phyloP scores from a whole-genome alignment of 768 basidiomycete genomes.

The Russula emetica region DNA sequence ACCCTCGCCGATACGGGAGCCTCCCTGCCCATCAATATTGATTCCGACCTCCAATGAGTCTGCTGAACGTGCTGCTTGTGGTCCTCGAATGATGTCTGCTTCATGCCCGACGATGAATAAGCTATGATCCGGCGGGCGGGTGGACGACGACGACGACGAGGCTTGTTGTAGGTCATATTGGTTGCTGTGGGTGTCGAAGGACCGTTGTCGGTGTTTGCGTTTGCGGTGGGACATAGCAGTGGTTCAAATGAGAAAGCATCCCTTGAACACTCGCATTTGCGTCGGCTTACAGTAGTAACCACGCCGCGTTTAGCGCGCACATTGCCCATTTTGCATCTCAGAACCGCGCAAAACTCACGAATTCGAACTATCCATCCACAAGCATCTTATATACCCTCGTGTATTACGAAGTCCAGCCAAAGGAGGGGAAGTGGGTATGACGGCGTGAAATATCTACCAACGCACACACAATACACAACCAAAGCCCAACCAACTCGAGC shows the following conservation, averaged over 20 bases:
- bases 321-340: not conserved
- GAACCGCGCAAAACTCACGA: not conserved
- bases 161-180: constrained; percentile 4
- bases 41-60: constrained; percentile 35
- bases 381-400: not conserved
- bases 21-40: constrained; percentile 25
- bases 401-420: not conserved
- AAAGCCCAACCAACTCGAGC: too few species aligned
- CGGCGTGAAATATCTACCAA: not conserved
- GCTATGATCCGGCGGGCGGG: constrained; percentile 22
- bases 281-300: not conserved
- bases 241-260: not conserved
- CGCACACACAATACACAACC: not conserved
- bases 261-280: too few species aligned
- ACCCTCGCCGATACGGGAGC: constrained; percentile 32
- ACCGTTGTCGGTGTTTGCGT: constrained; percentile 26
- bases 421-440: not conserved
- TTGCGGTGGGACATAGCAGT: constrained; percentile 25
- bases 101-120: constrained; percentile 65
- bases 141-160: not conserved
- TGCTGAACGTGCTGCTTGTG: constrained; percentile 40
- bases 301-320: not conserved
- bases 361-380: not conserved
- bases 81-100: constrained; percentile 61
- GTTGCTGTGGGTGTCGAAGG: not conserved